phyloP scores from a whole-genome alignment of 345 rosid species.

The Gossypium raimondii region DNA sequence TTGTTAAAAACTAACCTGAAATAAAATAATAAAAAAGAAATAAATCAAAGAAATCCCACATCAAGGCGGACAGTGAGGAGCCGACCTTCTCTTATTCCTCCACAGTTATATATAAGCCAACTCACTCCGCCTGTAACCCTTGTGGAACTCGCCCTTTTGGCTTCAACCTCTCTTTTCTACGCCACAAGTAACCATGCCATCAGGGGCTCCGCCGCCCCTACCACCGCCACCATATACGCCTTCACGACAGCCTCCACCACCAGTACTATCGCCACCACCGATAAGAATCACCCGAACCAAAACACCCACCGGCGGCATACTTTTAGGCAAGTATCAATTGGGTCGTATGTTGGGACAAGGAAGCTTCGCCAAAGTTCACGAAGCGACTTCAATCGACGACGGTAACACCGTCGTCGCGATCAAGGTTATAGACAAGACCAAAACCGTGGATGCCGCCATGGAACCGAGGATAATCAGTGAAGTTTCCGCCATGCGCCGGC shows the following conservation, averaged over 20 bases:
- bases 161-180: background rate
- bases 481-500: background rate
- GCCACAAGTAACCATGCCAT: background rate
- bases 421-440: background rate
- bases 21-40: no score
- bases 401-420: background rate
- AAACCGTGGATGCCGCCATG: background rate
- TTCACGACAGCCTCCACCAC: background rate
- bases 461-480: background rate
- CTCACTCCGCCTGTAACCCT: background rate
- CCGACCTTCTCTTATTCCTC: background rate
- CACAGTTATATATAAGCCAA: background rate
- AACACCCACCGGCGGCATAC: conserved; percentile 16
- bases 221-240: background rate
- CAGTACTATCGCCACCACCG: background rate
- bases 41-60: background rate
- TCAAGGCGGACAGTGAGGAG: no score
- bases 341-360: conserved; percentile 26
- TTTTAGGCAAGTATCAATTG: conserved; percentile 59
- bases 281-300: conserved; percentile 11
- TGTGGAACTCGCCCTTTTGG: background rate
- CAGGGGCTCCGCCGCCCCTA: background rate
- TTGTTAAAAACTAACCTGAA: no score
- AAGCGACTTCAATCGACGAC: background rate
- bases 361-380: background rate